Evolutionary conservation across 306 rosid species (phyloP).

Genomic region (Arachis stenosperma): DNA sequence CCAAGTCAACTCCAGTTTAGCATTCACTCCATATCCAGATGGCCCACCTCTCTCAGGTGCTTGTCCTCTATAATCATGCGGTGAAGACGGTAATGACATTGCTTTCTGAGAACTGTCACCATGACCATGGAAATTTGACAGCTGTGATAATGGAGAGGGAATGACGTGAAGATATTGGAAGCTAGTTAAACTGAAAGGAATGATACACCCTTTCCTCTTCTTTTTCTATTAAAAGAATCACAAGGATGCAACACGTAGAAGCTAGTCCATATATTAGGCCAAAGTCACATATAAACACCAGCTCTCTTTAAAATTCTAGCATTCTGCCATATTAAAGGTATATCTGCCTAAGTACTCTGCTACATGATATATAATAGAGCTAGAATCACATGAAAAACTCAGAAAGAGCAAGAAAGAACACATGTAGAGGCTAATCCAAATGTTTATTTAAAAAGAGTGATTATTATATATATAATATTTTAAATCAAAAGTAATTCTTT

Average conservation of each 20-base stretch:
- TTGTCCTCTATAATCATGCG: constrained; percentile 77
- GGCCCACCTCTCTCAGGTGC: constrained; percentile 62
- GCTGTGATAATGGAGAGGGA: constrained; percentile 38
- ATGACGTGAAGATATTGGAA: constrained; percentile 20
- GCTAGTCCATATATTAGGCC: constrained; percentile 15
- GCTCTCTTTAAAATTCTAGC: background rate
- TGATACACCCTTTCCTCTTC: background rate
- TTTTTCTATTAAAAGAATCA: background rate
- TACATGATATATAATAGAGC: no score
- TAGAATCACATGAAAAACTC: no score
- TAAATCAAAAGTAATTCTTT: no score
- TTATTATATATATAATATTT: no score
- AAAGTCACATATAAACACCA: background rate
- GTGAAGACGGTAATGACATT: constrained; percentile 89
- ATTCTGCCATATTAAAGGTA: background rate
- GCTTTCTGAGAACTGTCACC: constrained; percentile 71
- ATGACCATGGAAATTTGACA: constrained; percentile 46
- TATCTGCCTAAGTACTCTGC: no score
- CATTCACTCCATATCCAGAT: constrained; percentile 47
- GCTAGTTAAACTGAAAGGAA: background rate
- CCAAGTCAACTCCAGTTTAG: constrained; percentile 77
- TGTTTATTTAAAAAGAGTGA: no score
- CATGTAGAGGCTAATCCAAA: no score
- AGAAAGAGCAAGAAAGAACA: no score
- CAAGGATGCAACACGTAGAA: background rate